These are phyloP conservation scores for Cryphonectria nitschkei DNA, from an alignment of 2,329 filamentous ascomycete genomes.

Conservation along the genomic window DNA sequence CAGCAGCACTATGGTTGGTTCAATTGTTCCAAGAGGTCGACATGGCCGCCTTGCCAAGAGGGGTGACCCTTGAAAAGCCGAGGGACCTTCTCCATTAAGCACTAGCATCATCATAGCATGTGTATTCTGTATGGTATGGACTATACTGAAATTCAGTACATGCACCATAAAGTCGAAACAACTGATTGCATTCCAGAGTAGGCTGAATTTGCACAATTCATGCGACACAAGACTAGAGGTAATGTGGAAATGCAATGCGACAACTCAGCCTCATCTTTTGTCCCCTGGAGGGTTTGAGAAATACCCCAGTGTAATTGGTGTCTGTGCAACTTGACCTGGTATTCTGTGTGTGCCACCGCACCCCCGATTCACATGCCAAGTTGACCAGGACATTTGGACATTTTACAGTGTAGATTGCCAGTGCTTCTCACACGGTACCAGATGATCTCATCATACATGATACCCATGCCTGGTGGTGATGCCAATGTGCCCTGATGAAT, in stretches of 20 bases:
- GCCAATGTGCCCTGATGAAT: neutral
- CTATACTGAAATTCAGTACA: neutral
- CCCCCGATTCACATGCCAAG: neutral
- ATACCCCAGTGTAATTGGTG: neutral
- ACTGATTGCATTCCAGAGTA: neutral
- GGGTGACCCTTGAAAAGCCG: slow-evolving; percentile 5
- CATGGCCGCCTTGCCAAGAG: neutral
- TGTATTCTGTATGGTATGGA: neutral
- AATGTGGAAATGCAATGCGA: neutral
- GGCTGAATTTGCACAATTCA: neutral
- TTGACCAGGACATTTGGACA: too few species aligned
- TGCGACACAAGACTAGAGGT: neutral
- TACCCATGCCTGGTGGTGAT: neutral
- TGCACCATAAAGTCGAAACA: neutral
- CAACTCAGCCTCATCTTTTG: neutral
- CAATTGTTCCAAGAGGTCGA: neutral
- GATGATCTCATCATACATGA: slow-evolving; percentile 3
- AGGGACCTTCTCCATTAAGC: slow-evolving; percentile 2
- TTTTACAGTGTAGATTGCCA: neutral
- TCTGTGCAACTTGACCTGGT: neutral
- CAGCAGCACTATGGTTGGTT: neutral
- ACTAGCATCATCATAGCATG: neutral
- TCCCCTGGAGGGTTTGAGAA: neutral
- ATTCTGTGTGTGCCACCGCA: neutral
- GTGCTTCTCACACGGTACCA: neutral